Evolutionary conservation across 75 land plant species (phyloP), one percentile per base, ranked within the genome.

Genomic region (Chamaecyparis obtusa): DNA sequence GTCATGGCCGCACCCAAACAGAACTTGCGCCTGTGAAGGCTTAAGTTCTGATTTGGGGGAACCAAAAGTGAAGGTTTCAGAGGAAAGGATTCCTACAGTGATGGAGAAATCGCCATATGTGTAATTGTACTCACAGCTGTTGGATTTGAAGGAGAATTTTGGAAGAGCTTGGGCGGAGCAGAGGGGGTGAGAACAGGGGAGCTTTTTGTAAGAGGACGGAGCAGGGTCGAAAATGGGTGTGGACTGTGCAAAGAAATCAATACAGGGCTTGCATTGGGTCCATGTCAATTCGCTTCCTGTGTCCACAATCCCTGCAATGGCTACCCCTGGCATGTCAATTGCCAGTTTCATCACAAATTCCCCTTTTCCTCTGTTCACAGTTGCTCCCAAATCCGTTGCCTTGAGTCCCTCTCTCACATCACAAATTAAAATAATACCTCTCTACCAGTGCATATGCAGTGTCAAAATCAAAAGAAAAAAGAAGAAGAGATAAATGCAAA

Each of bases 31-130:
- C 0, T 19, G 43, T 10, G n/a, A 24, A 27, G 15, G 15, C 57
- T 55, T 0, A 3, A 3, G 17, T 16, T 11, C 57, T 16, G 57
- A 13, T 55, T n/a, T 19, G 27, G 43, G 27, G 10, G 1, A 46
- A 46, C 51, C 44, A 9, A 82, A 88, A 1, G 94, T 90, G 90
- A 96, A 90, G 64, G 94, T 94, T 44, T 97, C 99, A 5, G 78
- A 86, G 0, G 92, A 94, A 43, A 97, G 24, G 24, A 91, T 37
- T 1, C 99, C 99, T n/a, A 90, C 84, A 2, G 97, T 95, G 83
- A 88, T 86, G 49, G 99, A 97, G 15, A 86, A 75, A 44, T 97
- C 99, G 13, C 97, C 99, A 27, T 97, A 95, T 3, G 89, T 36
- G 88, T 95, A 97, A 37, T 75, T 30, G 76, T 97, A 97, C 85